Base-by-base conservation (phyloP, 177 flowering plant species). In the Telopea speciosissima region DNA sequence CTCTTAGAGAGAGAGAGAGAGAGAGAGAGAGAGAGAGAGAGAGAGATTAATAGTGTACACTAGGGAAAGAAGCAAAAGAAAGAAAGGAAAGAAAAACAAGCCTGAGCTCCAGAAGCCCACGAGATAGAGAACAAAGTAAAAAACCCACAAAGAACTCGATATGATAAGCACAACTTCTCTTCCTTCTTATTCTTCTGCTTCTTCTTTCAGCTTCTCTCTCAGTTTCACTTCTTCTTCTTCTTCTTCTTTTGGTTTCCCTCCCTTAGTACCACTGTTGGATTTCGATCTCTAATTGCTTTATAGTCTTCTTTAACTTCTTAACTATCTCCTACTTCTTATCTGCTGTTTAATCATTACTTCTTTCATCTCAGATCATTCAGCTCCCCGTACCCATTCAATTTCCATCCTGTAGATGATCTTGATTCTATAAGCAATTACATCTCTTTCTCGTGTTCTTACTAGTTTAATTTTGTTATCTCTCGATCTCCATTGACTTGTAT, bases 391-490 rank as follows among this genome's bases (percentile, higher is more conserved):
- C 24, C 3, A 12, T 28, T 73, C 24, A n/a, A n/a, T n/a, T n/a
- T n/a, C n/a, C n/a, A n/a, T n/a, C n/a, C n/a, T n/a, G n/a, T n/a
- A n/a, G n/a, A 19, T 58, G 19, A 58, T 5, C n/a, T 16, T 58
- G 22, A 58, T 54, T 73, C 78, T 59, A 52, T 64, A 2, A 36
- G 21, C 59, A 74, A 66, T 75, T 75, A 75, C 72, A 75, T 75
- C 79, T 79, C 49, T 8, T 24, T 40, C n/a, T n/a, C n/a, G n/a
- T n/a, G n/a, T n/a, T n/a, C n/a, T n/a, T n/a, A n/a, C n/a, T n/a
- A n/a, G n/a, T n/a, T n/a, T n/a, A n/a, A n/a, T n/a, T n/a, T n/a
- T n/a, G n/a, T n/a, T n/a, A n/a, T n/a, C n/a, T 64, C 28, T 14
- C 75, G 31, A 28, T 28, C 25, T n/a, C n/a, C n/a, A 10, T 22